Evolutionary conservation across 306 rosid genomes (phyloP).

Genomic region (Medicago arabica): DNA sequence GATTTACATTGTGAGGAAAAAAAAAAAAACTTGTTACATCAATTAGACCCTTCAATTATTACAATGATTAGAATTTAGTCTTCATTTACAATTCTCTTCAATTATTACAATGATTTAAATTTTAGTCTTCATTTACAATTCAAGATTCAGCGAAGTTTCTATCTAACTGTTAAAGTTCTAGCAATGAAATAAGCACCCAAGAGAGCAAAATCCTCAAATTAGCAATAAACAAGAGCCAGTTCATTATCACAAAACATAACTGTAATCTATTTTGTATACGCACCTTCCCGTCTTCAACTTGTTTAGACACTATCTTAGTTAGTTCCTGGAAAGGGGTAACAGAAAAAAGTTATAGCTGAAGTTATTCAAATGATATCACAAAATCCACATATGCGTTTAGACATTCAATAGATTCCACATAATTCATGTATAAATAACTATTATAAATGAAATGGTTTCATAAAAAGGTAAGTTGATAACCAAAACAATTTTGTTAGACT

Average conservation of each 20-base stretch:
- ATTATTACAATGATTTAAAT: slow-evolving; percentile 4
- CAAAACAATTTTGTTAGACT: slow-evolving; percentile 11
- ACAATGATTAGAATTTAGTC: background rate
- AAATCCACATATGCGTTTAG: slow-evolving; percentile 28
- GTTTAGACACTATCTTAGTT: slow-evolving; percentile 83
- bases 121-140: slow-evolving; percentile 29
- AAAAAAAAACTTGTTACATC: background rate
- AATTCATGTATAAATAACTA: slow-evolving; percentile 2
- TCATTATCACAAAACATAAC: slow-evolving; percentile 40
- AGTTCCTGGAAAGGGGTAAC: slow-evolving; percentile 65
- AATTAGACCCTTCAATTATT: background rate
- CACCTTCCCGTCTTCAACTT: slow-evolving; percentile 98
- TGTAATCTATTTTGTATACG: slow-evolving; percentile 14
- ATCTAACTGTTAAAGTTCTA: slow-evolving; percentile 8
- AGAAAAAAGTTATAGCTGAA: slow-evolving; percentile 9
- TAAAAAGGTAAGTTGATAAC: slow-evolving; percentile 31
- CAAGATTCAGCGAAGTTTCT: slow-evolving; percentile 13
- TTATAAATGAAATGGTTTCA: background rate
- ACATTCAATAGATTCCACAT: slow-evolving; percentile 20
- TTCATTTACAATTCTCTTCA: no score
- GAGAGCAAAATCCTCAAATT: slow-evolving; percentile 16
- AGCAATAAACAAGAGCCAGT: slow-evolving; percentile 37
- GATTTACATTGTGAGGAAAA: slow-evolving; percentile 14
- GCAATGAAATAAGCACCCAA: slow-evolving; percentile 5
- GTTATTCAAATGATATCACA: slow-evolving; percentile 27